Evolutionary conservation across 1,139 yeast genomes (phyloP), one percentile per base, ranked within the genome.

Genomic region (Geotrichum candidum): DNA sequence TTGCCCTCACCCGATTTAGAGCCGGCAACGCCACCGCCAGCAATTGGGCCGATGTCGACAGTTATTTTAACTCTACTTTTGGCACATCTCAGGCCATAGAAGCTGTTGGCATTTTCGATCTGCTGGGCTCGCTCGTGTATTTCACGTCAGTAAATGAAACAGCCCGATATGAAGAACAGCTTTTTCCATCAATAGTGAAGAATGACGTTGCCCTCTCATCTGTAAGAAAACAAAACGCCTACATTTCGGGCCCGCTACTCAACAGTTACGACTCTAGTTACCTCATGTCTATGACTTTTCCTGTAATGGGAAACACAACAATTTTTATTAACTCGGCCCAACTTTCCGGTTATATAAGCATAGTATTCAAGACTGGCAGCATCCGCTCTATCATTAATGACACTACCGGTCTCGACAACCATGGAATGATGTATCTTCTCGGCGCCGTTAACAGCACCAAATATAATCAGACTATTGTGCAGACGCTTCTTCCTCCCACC

Each of bases 291-390:
- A 69, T 86, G 54, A 84, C 90, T 0, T 68, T 90, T 7, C 95
- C 97, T 0, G 82, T 91, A 1, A 85, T 80, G 70, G 84, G 90
- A 15, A 87, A 88, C 69, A 80, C 87, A 11, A 88, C 96, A 3
- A 86, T 90, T 33, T 77, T 89, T 59, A 74, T 87, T 27, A 76
- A 81, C 38, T 77, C 81, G 18, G 85, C 88, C 1, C 79, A 82
- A 25, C 77, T 88, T 3, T 82, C 87, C 0, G 97, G 97, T 0
- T 91, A 85, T 73, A 69, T 90, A 54, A 82, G 95, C 0, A 82
- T 89, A 7, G 75, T 89, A 0, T 80, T 88, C 67, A 79, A 80
- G 64, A 90, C 94, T 0, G 77, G 78, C 41, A 74, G 82, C 38
- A 74, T 89, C 56, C 78, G 78, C 65, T 66, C 73, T 10, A 83